Base-by-base conservation (phyloP, 2,329 filamentous ascomycete genomes). In the Aspergillus tanneri region DNA sequence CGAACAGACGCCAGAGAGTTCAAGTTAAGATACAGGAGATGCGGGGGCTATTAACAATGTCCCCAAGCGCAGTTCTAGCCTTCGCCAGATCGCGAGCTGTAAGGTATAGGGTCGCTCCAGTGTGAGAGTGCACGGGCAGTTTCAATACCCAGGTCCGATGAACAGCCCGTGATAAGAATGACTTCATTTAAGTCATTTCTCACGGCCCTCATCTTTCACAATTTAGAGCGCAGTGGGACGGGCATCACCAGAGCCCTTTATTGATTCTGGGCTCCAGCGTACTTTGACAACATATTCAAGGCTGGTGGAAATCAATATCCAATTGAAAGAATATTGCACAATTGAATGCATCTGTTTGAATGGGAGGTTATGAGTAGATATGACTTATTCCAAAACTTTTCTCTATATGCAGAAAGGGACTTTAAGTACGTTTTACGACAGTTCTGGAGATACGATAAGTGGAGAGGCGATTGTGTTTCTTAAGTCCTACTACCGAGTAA, bases 51-150 rank as follows among this genome's bases (percentile, higher is more conserved):
- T 47, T 22, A 5, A 44, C 42, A 19, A 62, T 48, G 14, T 43
- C 58, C 43, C 46, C 48, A 5, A 65, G 49, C 11, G 62, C 62
- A 12, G 50, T 42, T 47, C 63, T 56, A 6, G 63, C 68, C 44
- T 70, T 72, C 12, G 49, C 46, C 1, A 69, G 30, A 42, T 72
- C 58, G 3, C 72, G 60, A 0, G 61, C 70, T 0, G 67, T 65
- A 1, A 70, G 52, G 38, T 66, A 71, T 7, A 75, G 47, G 1
- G 52, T 66, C 0, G 70, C 71, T 6, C 49, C 58, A 4, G 50
- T 60, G 11, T 67, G 60, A 12, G 65, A 59, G 19, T 80, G 76
- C 76, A 14, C 67, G 64, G 2, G 68, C 72, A 7, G 72, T 76
- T 47, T 77, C 70, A 19, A 72, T 49, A 11, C 75, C 75, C 18